A percentile compares a stretch with the other conserved stretches of the same genome.
phyloP scores from a whole-genome alignment of 2,329 filamentous ascomycete species.

The Penicillium olsonii region DNA sequence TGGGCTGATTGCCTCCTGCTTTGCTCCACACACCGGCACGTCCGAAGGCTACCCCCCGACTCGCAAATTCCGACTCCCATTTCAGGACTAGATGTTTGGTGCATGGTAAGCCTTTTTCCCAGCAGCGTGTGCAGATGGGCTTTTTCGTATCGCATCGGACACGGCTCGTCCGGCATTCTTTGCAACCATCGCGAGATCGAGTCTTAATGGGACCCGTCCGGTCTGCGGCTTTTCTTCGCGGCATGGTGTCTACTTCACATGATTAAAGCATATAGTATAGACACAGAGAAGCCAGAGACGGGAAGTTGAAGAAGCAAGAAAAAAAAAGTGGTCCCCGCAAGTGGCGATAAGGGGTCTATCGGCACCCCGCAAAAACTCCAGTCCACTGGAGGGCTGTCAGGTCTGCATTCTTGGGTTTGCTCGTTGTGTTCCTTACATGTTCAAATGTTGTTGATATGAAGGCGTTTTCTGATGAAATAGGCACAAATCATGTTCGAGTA shows the following conservation, averaged over 20 bases:
- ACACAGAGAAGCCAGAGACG: too few relatives aligned
- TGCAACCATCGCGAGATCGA: slow-evolving; percentile 44
- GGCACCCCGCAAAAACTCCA: slow-evolving; percentile 4
- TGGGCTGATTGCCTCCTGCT: slow-evolving; percentile 19
- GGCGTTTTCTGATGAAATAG: too few relatives aligned
- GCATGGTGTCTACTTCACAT: slow-evolving; percentile 34
- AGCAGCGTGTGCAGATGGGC: slow-evolving; percentile 41
- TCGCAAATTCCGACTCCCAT: slow-evolving; percentile 44
- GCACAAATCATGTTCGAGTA: too few relatives aligned
- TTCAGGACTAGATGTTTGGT: slow-evolving; percentile 40
- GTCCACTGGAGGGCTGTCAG: not conserved
- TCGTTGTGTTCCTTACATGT: not conserved
- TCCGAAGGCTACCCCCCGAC: slow-evolving; percentile 46
- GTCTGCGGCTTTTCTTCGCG: slow-evolving; percentile 40
- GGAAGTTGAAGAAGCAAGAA: slow-evolving; percentile 2
- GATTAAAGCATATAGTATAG: slow-evolving; percentile 8
- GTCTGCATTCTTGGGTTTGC: not conserved
- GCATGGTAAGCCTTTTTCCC: slow-evolving; percentile 37
- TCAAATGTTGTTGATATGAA: too few relatives aligned
- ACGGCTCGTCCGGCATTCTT: slow-evolving; percentile 43
- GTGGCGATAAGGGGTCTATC: slow-evolving; percentile 9
- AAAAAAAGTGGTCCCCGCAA: slow-evolving; percentile 4
- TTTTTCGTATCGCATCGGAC: slow-evolving; percentile 45
- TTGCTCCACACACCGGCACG: slow-evolving; percentile 46
- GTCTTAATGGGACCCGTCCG: slow-evolving; percentile 39